Conservation (phyloP, 2,329 filamentous ascomycete species). For the Trichoderma sp. region DNA sequence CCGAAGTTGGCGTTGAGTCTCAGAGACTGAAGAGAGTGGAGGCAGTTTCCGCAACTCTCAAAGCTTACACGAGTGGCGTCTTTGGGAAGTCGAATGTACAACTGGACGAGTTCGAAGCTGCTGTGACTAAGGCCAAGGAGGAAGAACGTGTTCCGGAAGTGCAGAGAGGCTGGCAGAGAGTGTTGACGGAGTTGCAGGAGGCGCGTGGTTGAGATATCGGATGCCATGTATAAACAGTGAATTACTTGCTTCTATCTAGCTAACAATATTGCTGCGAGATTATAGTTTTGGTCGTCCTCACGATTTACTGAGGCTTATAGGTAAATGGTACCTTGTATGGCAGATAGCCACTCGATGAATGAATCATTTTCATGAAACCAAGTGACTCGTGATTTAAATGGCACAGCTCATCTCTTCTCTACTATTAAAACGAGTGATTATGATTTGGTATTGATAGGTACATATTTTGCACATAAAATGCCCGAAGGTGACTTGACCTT, state of each 20-base stretch:
- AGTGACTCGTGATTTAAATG: background rate
- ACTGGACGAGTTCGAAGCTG: conserved; percentile 32
- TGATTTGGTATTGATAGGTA: background rate
- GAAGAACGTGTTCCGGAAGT: conserved; percentile 47
- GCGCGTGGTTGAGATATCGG: background rate
- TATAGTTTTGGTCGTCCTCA: background rate
- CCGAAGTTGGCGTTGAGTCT: conserved; percentile 49
- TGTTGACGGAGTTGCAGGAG: conserved; percentile 31
- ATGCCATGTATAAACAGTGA: background rate
- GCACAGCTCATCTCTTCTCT: background rate
- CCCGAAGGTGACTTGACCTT: background rate
- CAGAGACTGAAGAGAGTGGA: conserved; percentile 49
- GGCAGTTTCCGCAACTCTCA: conserved; percentile 42
- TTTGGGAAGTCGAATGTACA: conserved; percentile 36
- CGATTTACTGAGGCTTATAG: background rate
- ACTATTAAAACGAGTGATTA: background rate
- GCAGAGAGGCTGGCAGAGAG: conserved; percentile 41
- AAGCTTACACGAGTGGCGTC: conserved; percentile 42
- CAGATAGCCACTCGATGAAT: background rate
- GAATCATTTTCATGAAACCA: background rate
- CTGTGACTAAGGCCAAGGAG: conserved; percentile 35
- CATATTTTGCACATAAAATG: background rate
- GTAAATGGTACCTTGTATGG: background rate
- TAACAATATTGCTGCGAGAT: background rate
- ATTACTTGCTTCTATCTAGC: background rate